phyloP scores from a whole-genome alignment of 257 asterid species.

The Datura wrightii region DNA sequence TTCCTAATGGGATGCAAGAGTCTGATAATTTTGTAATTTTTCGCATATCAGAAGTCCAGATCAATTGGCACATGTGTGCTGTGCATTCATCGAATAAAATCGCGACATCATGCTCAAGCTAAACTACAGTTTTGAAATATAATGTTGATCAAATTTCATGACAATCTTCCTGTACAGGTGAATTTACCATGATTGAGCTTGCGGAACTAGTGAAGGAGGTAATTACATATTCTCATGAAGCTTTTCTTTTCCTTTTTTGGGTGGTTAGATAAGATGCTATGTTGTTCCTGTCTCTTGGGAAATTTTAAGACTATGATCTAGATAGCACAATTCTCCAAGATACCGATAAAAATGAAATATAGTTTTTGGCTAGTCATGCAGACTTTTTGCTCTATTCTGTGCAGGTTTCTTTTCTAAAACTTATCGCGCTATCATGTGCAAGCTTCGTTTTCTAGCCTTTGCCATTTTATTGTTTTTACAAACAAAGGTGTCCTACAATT shows the following conservation, averaged over 20 bases:
- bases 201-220: constrained; percentile 72
- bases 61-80: background rate
- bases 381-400: background rate
- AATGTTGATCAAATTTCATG: background rate
- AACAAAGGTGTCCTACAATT: background rate
- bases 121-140: background rate
- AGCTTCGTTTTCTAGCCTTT: background rate
- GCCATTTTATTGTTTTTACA: background rate
- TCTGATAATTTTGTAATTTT: background rate
- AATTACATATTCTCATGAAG: background rate
- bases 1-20: background rate
- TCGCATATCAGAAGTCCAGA: background rate
- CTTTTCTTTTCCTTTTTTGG: background rate
- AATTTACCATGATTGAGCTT: constrained; percentile 65
- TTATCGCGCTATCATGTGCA: background rate
- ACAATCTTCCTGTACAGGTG: constrained; percentile 42
- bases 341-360: background rate
- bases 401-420: background rate
- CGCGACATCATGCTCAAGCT: background rate
- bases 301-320: background rate
- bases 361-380: background rate
- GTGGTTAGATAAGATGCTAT: background rate
- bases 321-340: background rate
- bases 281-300: background rate
- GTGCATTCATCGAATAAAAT: background rate